Evolutionary conservation across 2,329 filamentous ascomycete genomes (phyloP), one percentile per base, ranked within the genome.

Genomic region (Plectosphaerella sp.): DNA sequence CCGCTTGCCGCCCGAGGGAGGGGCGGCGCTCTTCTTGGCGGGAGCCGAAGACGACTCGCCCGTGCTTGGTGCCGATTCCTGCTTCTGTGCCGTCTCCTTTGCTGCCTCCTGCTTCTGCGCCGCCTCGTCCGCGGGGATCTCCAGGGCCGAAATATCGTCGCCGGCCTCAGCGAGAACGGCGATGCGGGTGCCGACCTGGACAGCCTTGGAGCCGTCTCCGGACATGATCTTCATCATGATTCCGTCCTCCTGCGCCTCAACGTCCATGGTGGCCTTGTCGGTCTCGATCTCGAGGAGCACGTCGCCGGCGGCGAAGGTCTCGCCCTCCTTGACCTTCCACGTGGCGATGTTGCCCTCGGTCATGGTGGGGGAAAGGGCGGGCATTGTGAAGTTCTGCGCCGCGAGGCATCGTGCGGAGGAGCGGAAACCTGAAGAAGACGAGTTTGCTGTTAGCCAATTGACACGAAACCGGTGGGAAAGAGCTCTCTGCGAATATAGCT

Each of bases 251-350:
- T 94, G 91, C 41, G 91, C 91, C 76, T 96, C 91, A 24, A 96
- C 91, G 62, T 96, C 91, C 90, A 96, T 96, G 52, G 89, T 89
- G 52, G 91, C 91, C 78, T 96, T 96, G 72, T 96, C 91, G 54
- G 91, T 96, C 75, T 96, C 91, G 67, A 96, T 94, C 72, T 96
- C 91, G 54, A 96, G 83, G 49, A 96, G 79, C 33, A 96, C 89
- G 69, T 96, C 91, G 60, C 91, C 91, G 53, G 90, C 88, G 48
- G 82, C 77, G 70, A 91, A 96, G 49, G 83, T 79, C 61, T 94
- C 89, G 66, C 90, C 91, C 74, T 95, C 91, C 71, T 93, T 93
- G 63, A 95, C 80, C 69, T 85, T 88, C 91, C 91, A 96, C 56
- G 72, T 82, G 47, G 88, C 82, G 64, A 96, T 95, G 71, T 91